Base-by-base conservation (phyloP, 306 rosid species). In the Purshia tridentata region DNA sequence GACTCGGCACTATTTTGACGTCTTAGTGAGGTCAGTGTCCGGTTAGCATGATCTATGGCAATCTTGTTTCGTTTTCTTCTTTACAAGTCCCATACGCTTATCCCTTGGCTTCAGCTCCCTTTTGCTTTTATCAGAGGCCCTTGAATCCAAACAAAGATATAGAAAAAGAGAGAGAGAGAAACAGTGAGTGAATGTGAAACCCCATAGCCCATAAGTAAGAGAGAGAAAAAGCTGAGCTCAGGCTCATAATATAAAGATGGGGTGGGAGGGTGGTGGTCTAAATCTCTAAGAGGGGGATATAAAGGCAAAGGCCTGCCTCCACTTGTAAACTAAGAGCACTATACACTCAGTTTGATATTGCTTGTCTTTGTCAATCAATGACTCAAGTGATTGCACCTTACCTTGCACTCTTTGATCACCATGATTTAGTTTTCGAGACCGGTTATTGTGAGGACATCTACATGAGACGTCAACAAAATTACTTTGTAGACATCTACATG, bases 361-460 rank as follows among this genome's bases (percentile, higher is more conserved):
- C 68, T 63, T 6, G 66, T 39, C 66, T 40, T 39, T 61, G 46
- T 61, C 66, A 6, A 29, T 39, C 65, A 29, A 60, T 16, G 35
- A 29, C 35, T n/a, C n/a, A n/a, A n/a, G 65, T 35, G 20, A 5
- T 57, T 57, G 62, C 45, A 60, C 22, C 57, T n/a, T 15, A n/a
- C n/a, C n/a, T 14, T 0, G 45, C 65, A 35, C 7, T 58, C 64
- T 29, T 12, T 29, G n/a, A 37, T 20, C 15, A 29, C 35, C 2
- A 29, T 29, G 35, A 29, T 29, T 29, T 29, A 29, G 35, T 29
- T 29, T 29, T 29, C 2, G 35, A 29, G 35, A 29, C 35, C 35
- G 35, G 35, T 29, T 29, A 1, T 29, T 29, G 35, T 29, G 35
- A 2, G 35, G 35, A 29, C 35, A 3, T 29, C 35, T 29, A 3